These are phyloP conservation scores for Acer campestre DNA, from an alignment of 345 rosid genomes.

Conservation along the genomic window DNA sequence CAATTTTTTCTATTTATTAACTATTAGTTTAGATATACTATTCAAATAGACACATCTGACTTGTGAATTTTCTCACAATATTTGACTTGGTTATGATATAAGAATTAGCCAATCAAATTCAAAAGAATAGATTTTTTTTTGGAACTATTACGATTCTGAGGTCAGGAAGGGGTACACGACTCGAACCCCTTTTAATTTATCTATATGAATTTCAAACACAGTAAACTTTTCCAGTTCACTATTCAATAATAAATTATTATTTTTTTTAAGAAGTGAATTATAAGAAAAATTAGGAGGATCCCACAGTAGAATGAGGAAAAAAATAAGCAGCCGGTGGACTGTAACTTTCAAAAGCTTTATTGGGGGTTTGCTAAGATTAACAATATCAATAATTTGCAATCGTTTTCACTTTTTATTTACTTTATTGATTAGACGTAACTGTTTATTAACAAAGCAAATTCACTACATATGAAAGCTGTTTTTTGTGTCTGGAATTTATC, in stretches of 20 bases:
- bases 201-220: background rate
- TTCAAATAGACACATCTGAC: too few relatives aligned
- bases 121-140: too few relatives aligned
- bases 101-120: background rate
- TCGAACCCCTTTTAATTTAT: too few relatives aligned
- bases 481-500: too few relatives aligned
- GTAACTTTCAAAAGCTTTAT: slow-evolving; percentile 25
- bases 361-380: background rate
- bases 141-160: too few relatives aligned
- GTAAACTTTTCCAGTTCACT: too few relatives aligned
- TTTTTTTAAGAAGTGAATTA: background rate
- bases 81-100: too few relatives aligned
- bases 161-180: too few relatives aligned
- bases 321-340: slow-evolving; percentile 24
- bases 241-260: too few relatives aligned
- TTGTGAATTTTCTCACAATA: too few relatives aligned
- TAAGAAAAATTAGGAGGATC: slow-evolving; percentile 1
- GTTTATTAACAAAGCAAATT: slow-evolving; percentile 8
- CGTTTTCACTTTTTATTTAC: slow-evolving; percentile 1
- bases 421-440: slow-evolving; percentile 13
- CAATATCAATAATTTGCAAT: background rate
- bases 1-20: background rate
- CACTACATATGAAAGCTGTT: too few relatives aligned
- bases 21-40: too few relatives aligned
- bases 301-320: background rate